A percentile compares a stretch with the other conserved stretches of the same genome.
Conservation (phyloP, 805 yeast species). For the Candida methanosorbosa region DNA sequence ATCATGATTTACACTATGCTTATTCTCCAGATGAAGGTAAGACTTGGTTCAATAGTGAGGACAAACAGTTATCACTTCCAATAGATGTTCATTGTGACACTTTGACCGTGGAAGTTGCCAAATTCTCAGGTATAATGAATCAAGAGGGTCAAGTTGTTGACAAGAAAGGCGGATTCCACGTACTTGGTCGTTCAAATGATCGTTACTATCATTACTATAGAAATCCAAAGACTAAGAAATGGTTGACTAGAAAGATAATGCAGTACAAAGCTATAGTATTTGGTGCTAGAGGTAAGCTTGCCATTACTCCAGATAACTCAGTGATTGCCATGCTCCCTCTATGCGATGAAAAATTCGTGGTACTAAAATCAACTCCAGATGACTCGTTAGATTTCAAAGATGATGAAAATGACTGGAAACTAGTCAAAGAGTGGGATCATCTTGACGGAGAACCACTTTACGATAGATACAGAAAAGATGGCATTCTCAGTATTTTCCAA, state of each 20-base stretch:
- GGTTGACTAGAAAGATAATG: constrained; percentile 1
- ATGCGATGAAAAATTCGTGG: background rate
- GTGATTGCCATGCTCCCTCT: background rate
- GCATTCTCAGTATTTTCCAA: background rate
- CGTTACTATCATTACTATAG: constrained; percentile 8
- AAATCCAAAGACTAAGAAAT: background rate
- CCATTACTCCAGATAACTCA: background rate
- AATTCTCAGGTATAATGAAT: constrained; percentile 13
- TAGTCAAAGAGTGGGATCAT: background rate
- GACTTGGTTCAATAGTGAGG: constrained; percentile 9
- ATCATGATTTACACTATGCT: constrained; percentile 12
- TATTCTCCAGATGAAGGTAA: constrained; percentile 13
- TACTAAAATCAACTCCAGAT: background rate
- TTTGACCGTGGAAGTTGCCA: background rate
- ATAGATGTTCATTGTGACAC: constrained; percentile 4
- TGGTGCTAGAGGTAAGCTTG: constrained; percentile 1
- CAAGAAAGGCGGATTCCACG: constrained; percentile 9
- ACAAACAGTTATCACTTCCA: constrained; percentile 4
- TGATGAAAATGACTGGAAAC: background rate
- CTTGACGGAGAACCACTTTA: constrained; percentile 1
- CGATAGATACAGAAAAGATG: constrained; percentile 1
- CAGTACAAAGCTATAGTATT: background rate
- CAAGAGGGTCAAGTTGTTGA: constrained; percentile 14
- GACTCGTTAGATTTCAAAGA: background rate
- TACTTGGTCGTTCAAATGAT: constrained; percentile 10